A percentile compares a stretch with the other conserved stretches of the same genome.
Evolutionary conservation across 2,329 filamentous ascomycete genomes (phyloP).

Genomic region (Beauveria australis): DNA sequence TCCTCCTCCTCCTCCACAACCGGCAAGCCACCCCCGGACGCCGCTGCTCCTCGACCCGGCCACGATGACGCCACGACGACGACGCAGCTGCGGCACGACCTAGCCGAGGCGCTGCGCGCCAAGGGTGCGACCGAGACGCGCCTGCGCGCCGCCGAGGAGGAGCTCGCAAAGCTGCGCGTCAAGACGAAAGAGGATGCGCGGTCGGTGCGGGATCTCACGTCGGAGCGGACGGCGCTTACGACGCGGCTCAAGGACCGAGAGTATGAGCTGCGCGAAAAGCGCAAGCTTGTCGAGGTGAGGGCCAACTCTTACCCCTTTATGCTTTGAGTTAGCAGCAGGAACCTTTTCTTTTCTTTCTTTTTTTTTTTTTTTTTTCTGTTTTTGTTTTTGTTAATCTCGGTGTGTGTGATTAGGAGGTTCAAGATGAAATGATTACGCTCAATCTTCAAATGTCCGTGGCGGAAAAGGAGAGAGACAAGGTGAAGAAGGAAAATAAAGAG

Average conservation of each 20-base stretch:
- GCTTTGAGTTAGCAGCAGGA: too few relatives aligned
- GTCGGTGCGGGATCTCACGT: slow-evolving; percentile 52
- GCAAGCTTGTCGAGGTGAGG: slow-evolving; percentile 65
- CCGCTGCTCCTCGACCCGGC: slow-evolving; percentile 11
- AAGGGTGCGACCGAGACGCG: slow-evolving; percentile 59
- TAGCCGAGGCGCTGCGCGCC: slow-evolving; percentile 68
- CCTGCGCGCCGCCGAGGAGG: slow-evolving; percentile 52
- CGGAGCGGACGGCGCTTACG: slow-evolving; percentile 53
- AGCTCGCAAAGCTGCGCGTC: slow-evolving; percentile 55
- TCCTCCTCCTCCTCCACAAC: neutral
- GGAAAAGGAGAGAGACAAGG: slow-evolving; percentile 63
- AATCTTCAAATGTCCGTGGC: slow-evolving; percentile 83
- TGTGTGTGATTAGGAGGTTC: slow-evolving; percentile 52
- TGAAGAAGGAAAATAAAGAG: slow-evolving; percentile 78
- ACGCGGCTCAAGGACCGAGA: slow-evolving; percentile 70
- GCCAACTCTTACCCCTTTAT: neutral
- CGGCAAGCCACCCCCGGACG: slow-evolving; percentile 13
- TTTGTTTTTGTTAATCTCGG: neutral
- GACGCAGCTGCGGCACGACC: slow-evolving; percentile 55
- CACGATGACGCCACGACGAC: slow-evolving; percentile 24
- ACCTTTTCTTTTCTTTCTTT: too few relatives aligned
- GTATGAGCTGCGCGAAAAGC: slow-evolving; percentile 77
- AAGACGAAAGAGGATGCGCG: slow-evolving; percentile 52
- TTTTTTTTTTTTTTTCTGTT: neutral
- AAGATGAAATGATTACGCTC: slow-evolving; percentile 85